Percentiles rank a stretch among this genome's conserved stretches.
phyloP scores from a whole-genome alignment of 345 rosid species.

The Mangifera indica region DNA sequence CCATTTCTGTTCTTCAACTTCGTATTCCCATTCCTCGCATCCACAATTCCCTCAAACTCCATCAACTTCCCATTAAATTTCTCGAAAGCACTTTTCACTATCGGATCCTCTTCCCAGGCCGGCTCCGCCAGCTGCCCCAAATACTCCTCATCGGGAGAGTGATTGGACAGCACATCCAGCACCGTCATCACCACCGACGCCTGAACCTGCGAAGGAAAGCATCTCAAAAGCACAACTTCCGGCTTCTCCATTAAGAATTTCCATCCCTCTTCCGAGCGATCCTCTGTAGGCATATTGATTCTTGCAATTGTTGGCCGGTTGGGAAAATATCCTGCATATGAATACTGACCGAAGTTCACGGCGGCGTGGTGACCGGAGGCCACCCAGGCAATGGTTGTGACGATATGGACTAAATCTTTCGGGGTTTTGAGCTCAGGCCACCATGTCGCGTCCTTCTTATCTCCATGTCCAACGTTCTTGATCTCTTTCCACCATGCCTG shows the following conservation, averaged over 20 bases:
- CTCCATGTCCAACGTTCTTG: conserved; percentile 48
- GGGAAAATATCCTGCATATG: conserved; percentile 47
- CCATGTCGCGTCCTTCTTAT: conserved; percentile 49
- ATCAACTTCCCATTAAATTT: conserved; percentile 33
- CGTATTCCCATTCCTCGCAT: conserved; percentile 32
- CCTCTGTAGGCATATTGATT: conserved; percentile 43
- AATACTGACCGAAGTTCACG: conserved; percentile 56
- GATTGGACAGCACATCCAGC: conserved; percentile 38
- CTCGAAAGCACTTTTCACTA: conserved; percentile 36
- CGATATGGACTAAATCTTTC: conserved; percentile 31
- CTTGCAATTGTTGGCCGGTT: conserved; percentile 50
- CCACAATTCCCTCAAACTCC: conserved; percentile 36
- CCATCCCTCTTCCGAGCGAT: conserved; percentile 33
- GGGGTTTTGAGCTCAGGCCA: conserved; percentile 47
- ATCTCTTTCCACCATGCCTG: conserved; percentile 61
- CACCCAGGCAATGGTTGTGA: conserved; percentile 46
- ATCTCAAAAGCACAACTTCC: conserved; percentile 25
- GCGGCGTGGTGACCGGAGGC: conserved; percentile 54
- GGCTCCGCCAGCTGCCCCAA: conserved; percentile 34
- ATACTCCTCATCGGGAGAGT: conserved; percentile 56
- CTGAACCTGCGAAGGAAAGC: conserved; percentile 49
- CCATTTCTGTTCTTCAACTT: conserved; percentile 41
- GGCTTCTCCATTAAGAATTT: conserved; percentile 38
- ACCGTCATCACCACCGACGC: conserved; percentile 46
- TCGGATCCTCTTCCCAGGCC: conserved; percentile 33